These are phyloP conservation scores for Volvox carteri DNA, from an alignment of 163 green algal genomes.

Conservation along the genomic window DNA sequence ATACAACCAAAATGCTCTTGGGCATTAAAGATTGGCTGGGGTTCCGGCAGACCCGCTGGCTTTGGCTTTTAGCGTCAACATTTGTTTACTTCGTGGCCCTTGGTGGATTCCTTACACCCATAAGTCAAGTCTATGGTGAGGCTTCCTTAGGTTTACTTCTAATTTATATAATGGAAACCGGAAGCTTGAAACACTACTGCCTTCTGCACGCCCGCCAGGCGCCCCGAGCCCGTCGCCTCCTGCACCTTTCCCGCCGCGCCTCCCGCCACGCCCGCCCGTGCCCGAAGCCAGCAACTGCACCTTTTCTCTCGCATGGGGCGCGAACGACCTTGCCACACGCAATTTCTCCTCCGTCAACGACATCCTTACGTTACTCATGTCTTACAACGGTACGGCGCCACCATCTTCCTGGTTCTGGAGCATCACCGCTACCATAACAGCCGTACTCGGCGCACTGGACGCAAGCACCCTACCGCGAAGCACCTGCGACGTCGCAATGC, in stretches of 20 bases:
- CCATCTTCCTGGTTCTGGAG: constrained; percentile 22
- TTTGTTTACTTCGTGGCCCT: too few species aligned
- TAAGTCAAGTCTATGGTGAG: too few species aligned
- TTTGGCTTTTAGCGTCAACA: too few species aligned
- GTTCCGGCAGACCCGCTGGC: too few species aligned
- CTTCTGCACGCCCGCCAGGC: too few species aligned
- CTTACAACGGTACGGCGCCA: not conserved
- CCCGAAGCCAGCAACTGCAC: constrained; percentile 18
- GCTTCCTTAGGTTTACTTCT: too few species aligned
- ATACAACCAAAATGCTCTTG: too few species aligned
- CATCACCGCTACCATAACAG: not conserved
- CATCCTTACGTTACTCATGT: constrained; percentile 17
- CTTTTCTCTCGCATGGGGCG: constrained; percentile 7
- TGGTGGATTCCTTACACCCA: too few species aligned
- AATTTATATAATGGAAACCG: too few species aligned
- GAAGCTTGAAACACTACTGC: too few species aligned
- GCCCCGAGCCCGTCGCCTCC: not conserved
- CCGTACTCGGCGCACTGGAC: not conserved
- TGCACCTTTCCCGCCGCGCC: constrained; percentile 33
- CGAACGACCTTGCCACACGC: not conserved
- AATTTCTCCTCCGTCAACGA: constrained; percentile 22
- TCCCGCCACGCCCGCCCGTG: not conserved
- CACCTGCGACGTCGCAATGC: constrained; percentile 19
- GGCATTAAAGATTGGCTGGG: too few species aligned
- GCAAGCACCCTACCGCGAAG: not conserved